Evolutionary conservation across 1,284 basidiomycete genomes (phyloP).

Genomic region (Cryptococcus sp.): DNA sequence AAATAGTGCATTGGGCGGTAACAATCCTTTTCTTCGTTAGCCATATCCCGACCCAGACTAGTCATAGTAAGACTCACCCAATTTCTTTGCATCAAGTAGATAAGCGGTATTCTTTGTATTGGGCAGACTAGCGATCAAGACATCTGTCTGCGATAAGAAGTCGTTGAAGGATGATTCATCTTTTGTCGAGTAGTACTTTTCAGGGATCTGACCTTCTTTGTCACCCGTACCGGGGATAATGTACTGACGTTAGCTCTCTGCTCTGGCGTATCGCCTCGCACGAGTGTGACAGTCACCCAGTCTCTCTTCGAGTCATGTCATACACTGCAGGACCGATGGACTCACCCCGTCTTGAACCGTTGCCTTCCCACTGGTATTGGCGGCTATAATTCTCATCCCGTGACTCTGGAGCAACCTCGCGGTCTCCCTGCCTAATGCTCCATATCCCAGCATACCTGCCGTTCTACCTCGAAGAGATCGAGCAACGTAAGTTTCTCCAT

Average conservation of each 20-base stretch:
- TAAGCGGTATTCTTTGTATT: conserved; percentile 34
- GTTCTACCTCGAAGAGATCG: conserved; percentile 33
- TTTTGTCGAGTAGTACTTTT: conserved; percentile 38
- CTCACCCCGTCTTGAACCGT: conserved; percentile 37
- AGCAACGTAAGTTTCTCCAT: conserved; percentile 26
- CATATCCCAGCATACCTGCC: conserved; percentile 41
- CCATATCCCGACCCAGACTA: too few species aligned
- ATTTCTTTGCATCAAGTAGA: conserved; percentile 33
- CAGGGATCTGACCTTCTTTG: conserved; percentile 40
- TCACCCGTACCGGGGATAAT: conserved; percentile 43
- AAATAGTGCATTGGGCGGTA: conserved; percentile 32
- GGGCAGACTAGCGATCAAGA: conserved; percentile 42
- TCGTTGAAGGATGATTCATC: conserved; percentile 29
- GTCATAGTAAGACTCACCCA: conserved; percentile 35
- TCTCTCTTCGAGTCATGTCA: too few species aligned
- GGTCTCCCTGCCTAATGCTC: conserved; percentile 37
- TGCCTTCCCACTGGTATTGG: conserved; percentile 40
- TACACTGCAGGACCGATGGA: too few species aligned
- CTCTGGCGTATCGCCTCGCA: too few species aligned
- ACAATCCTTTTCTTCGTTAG: too few species aligned
- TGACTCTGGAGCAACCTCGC: conserved; percentile 40
- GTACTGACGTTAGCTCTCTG: conserved; percentile 23
- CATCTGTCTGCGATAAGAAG: conserved; percentile 40
- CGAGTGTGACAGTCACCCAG: not conserved
- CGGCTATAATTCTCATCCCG: conserved; percentile 40